These are phyloP conservation scores for Penicillium turbatum DNA, from an alignment of 495 filamentous ascomycete genomes.

Conservation along the genomic window DNA sequence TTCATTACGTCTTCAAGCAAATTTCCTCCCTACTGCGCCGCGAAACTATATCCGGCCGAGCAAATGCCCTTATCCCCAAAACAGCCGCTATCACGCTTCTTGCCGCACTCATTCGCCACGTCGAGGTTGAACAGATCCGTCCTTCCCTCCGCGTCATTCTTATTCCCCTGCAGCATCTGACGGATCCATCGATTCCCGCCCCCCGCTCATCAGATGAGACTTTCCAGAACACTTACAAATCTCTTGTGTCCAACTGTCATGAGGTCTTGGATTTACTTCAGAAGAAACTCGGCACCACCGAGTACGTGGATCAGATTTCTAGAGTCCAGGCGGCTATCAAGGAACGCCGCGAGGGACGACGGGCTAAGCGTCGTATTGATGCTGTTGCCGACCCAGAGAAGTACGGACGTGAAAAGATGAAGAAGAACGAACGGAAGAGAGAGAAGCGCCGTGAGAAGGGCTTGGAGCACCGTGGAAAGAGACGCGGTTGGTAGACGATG, in stretches of 20 bases:
- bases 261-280: constrained; percentile 73
- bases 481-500: constrained; percentile 58
- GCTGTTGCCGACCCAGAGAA: constrained; percentile 77
- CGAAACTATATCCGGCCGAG: constrained; percentile 61
- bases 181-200: constrained; percentile 66
- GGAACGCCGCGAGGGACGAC: constrained; percentile 64
- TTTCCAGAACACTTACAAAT: constrained; percentile 64
- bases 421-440: constrained; percentile 80
- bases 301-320: constrained; percentile 65
- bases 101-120: constrained; percentile 52
- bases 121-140: constrained; percentile 52
- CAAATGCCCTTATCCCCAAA: constrained; percentile 62
- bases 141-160: constrained; percentile 62
- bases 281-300: constrained; percentile 75
- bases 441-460: constrained; percentile 75
- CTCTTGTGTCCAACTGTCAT: constrained; percentile 61
- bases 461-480: constrained; percentile 59
- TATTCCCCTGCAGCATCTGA: constrained; percentile 76
- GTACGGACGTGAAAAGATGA: constrained; percentile 71
- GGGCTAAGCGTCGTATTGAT: constrained; percentile 80
- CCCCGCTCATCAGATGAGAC: constrained; percentile 60
- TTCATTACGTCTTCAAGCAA: constrained; percentile 70
- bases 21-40: constrained; percentile 72
- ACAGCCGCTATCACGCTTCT: constrained; percentile 71
- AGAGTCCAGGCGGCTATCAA: constrained; percentile 64